Base-by-base conservation (phyloP, 495 filamentous ascomycete genomes). In the Thermothielavioides terrestris region DNA sequence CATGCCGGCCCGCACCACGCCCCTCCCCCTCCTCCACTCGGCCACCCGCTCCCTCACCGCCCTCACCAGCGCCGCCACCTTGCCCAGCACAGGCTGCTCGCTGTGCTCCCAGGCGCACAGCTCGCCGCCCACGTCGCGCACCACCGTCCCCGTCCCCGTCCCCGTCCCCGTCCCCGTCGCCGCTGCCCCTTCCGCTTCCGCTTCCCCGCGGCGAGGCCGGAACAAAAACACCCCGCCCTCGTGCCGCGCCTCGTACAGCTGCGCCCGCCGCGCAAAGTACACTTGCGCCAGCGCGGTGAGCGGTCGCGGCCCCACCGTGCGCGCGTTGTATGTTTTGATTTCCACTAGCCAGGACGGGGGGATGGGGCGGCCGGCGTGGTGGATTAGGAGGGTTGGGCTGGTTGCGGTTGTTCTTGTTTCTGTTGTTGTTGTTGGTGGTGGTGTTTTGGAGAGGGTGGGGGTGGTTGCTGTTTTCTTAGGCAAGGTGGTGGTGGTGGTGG, bases 301-400 rank as follows among this genome's bases (percentile, higher is more conserved):
- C 11, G 50, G 35, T n/a, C n/a, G n/a, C n/a, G n/a, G n/a, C n/a
- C n/a, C n/a, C 10, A 28, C n/a, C 14, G 42, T 37, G n/a, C 25
- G 8, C 6, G 22, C 31, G 11, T 48, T 45, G 25, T 45, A 39
- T 1, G 61, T 64, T 34, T 64, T 64, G 21, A 64, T 46, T 17
- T 64, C 61, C 22, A 64, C 18, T 10, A 61, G 58, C 26, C 55
- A 56, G 2, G 4, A 7, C 0, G 50, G 18, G 10, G 61, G 55
- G 7, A 64, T 42, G 11, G 17, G 1, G 26, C 30, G 38, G n/a
- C 55, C 55, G 6, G 38, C 23, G 35, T 39, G 55, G 51, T 54
- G 48, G 34, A 51, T 18, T 11, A 4, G 15, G 15, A 58, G 42
- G 14, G 38, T 52, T 0, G 53, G 23, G 3, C 36, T 49, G 4